These are phyloP conservation scores for Sporothrix pseudoabietina DNA, from an alignment of 2,329 filamentous ascomycete genomes.

Conservation along the genomic window DNA sequence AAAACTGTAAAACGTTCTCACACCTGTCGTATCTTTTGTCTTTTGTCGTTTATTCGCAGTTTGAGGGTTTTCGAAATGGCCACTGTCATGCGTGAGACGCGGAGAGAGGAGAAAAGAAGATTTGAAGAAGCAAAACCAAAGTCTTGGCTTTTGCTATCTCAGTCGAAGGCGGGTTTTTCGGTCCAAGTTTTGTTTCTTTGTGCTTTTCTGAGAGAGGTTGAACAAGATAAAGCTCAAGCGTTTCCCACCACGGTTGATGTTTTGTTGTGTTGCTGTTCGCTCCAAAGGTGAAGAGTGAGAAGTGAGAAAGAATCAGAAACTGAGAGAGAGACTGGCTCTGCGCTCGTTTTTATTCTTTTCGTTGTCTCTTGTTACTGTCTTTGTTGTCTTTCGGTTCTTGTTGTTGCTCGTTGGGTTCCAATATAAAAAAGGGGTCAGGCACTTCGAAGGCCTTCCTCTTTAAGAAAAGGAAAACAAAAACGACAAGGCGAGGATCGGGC, in stretches of 20 bases:
- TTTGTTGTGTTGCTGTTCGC: not conserved
- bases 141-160: not conserved
- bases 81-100: not conserved
- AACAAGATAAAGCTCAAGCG: not conserved
- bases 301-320: not conserved
- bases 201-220: not conserved
- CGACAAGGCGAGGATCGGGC: not conserved
- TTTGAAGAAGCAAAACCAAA: not conserved
- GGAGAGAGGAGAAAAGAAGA: not conserved
- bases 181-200: not conserved
- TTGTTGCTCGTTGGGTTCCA: not conserved
- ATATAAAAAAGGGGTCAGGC: not conserved
- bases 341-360: conserved; percentile 19
- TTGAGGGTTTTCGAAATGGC: not conserved
- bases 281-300: not conserved
- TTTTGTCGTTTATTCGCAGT: not conserved
- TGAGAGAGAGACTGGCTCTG: not conserved
- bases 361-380: not conserved
- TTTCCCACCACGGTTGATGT: not conserved
- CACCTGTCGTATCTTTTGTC: not conserved
- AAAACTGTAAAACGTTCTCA: conserved; percentile 15
- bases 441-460: not conserved
- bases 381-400: not conserved
- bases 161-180: not conserved
- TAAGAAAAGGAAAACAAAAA: not conserved